Base-by-base conservation (phyloP, 139 green algal species). In the Pleodorina starrii region DNA sequence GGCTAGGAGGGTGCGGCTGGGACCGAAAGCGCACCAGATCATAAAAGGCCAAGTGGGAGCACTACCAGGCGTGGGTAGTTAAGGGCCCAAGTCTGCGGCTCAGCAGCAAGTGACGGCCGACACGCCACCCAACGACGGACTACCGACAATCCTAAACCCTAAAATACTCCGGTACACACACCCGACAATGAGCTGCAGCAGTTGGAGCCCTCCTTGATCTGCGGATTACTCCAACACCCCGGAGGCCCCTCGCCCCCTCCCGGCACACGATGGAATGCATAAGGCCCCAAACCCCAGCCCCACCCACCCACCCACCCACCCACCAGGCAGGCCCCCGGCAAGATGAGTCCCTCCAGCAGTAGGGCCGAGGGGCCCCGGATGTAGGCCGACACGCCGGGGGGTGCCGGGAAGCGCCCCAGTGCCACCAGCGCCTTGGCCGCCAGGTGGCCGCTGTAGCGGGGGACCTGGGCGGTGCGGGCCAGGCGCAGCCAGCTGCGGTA, bases 311-410 rank as follows among this genome's bases (percentile, higher is more conserved):
- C n/a, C n/a, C n/a, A n/a, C n/a, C n/a, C 48, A 69, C 76, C 5
- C 40, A 85, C 51, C 50, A 85, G 78, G 40, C 50, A 85, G 3
- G 51, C 5, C 5, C 78, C 38, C 1, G 78, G 78, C 54, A 85
- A 36, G 23, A 85, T 72, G 27, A 54, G 32, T 0, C 78, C 78
- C 51, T 85, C 78, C 36, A 57, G 51, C 78, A 85, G 51, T 51
- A 85, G 78, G 1, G 59, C 59, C 11, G 51, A 51, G 10, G 40
- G 6, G 25, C 78, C 78, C 27, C 23, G 27, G 3, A 21, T 51
- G 38, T 85, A 85, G 2, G 78, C 29, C 5, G 57, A 51, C 29
- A 48, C 43, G 27, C 78, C 78, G 1, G 40, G 32, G 16, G 78
- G 78, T 36, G 78, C 36, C 36, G 54, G 40, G 12, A 73, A 25